Conservation (phyloP, 495 filamentous ascomycete genomes). For the Pyrenula massariospora region DNA sequence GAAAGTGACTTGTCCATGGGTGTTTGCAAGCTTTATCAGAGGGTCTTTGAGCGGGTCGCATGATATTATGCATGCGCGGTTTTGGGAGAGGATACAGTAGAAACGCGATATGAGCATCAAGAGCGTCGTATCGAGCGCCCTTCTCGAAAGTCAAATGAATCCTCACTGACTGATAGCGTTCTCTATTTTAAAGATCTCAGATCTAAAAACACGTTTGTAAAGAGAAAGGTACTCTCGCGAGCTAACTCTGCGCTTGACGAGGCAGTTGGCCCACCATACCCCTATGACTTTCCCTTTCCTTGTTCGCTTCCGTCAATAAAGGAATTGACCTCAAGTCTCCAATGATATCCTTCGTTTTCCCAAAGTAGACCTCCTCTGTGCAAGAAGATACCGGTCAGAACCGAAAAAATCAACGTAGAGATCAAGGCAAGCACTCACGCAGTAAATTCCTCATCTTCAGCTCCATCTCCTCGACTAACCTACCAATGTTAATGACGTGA, state of each 20-base stretch:
- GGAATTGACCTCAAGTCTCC: slow-evolving; percentile 78
- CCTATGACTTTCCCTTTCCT: slow-evolving; percentile 73
- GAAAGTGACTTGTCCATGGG: neutral
- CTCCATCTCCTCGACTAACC: slow-evolving; percentile 98
- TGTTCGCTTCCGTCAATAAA: slow-evolving; percentile 73
- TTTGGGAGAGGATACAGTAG: neutral
- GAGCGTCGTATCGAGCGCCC: no score
- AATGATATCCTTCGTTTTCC: slow-evolving; percentile 98
- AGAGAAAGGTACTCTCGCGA: neutral
- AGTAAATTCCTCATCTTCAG: slow-evolving; percentile 98
- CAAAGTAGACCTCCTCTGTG: slow-evolving; percentile 93
- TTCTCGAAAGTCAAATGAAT: no score
- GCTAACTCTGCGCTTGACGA: slow-evolving; percentile 35
- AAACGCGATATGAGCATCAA: no score
- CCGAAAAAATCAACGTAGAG: no score
- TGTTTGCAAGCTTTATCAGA: neutral
- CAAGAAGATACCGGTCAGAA: slow-evolving; percentile 7
- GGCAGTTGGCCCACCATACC: slow-evolving; percentile 57
- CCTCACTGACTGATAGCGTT: no score
- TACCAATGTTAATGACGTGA: slow-evolving; percentile 91
- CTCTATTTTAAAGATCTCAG: no score
- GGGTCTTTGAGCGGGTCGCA: neutral
- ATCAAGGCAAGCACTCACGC: slow-evolving; percentile 33
- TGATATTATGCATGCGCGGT: neutral
- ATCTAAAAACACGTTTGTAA: no score